Evolutionary conservation across 1,139 yeast genomes (phyloP).

Genomic region (Candida smagusa): DNA sequence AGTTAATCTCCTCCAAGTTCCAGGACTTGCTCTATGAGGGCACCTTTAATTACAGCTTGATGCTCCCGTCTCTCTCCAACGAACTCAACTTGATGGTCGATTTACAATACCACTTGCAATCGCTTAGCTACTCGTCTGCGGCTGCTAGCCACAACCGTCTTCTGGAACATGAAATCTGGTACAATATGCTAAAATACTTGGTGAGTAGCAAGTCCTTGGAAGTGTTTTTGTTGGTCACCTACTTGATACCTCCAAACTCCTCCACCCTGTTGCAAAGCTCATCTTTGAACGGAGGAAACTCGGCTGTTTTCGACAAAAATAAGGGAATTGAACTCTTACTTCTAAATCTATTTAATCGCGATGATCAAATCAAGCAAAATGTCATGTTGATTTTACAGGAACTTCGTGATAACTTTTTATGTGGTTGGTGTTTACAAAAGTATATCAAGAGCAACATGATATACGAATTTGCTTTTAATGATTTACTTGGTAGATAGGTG

Average conservation of each 20-base stretch:
- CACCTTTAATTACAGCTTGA: constrained; percentile 31
- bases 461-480: constrained; percentile 43
- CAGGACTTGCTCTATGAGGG: constrained; percentile 35
- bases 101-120: constrained; percentile 43
- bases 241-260: constrained; percentile 44
- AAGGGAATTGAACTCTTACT: constrained; percentile 44
- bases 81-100: constrained; percentile 46
- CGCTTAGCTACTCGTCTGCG: constrained; percentile 21
- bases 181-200: constrained; percentile 40
- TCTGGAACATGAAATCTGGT: constrained; percentile 43
- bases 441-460: constrained; percentile 38
- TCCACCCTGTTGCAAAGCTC: constrained; percentile 40
- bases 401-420: constrained; percentile 41
- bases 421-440: constrained; percentile 46
- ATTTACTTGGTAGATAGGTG: constrained; percentile 17
- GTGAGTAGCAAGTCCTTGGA: constrained; percentile 46
- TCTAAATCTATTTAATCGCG: constrained; percentile 47
- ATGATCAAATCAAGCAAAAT: constrained; percentile 41
- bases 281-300: constrained; percentile 39
- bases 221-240: constrained; percentile 38
- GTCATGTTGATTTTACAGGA: constrained; percentile 45
- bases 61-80: constrained; percentile 38
- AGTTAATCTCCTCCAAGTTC: constrained; percentile 36
- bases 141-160: constrained; percentile 14
- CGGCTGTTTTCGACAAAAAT: constrained; percentile 46